phyloP scores from a whole-genome alignment of 2,329 filamentous ascomycete genomes.

The Nectriaceae sp. region DNA sequence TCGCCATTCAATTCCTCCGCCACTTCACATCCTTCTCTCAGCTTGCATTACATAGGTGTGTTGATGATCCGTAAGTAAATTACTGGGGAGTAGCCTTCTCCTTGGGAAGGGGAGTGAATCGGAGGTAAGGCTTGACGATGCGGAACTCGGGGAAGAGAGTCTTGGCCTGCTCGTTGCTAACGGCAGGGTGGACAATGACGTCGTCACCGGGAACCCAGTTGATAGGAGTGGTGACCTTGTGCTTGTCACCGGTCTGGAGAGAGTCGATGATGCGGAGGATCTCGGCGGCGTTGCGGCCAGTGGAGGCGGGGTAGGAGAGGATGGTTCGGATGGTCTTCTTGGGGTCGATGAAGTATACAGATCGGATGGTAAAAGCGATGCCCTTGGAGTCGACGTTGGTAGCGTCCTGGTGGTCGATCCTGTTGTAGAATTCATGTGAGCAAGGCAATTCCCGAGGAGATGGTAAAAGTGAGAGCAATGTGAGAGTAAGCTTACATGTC shows the following conservation, averaged over 20 bases:
- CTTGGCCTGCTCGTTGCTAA: slow-evolving; percentile 83
- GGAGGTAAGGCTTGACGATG: slow-evolving; percentile 71
- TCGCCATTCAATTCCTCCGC: no score
- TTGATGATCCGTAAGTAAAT: slow-evolving; percentile 1
- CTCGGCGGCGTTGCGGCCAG: slow-evolving; percentile 80
- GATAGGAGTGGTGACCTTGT: slow-evolving; percentile 85
- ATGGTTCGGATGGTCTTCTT: slow-evolving; percentile 91
- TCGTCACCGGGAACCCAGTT: slow-evolving; percentile 89
- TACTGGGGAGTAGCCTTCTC: slow-evolving; percentile 37
- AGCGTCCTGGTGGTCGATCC: slow-evolving; percentile 77
- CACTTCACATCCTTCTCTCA: no score
- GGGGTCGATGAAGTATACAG: slow-evolving; percentile 93
- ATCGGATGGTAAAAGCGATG: slow-evolving; percentile 91
- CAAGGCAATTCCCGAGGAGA: not conserved
- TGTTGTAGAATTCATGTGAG: slow-evolving; percentile 31
- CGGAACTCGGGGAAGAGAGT: slow-evolving; percentile 80
- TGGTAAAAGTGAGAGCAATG: no score
- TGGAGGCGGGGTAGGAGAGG: slow-evolving; percentile 89
- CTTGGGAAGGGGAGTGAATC: slow-evolving; percentile 69
- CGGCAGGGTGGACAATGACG: slow-evolving; percentile 84
- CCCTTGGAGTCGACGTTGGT: slow-evolving; percentile 81
- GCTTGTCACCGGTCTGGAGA: slow-evolving; percentile 82
- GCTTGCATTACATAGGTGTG: not conserved
- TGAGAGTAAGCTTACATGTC: slow-evolving; percentile 74
- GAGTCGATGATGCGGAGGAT: slow-evolving; percentile 79